phyloP scores from a whole-genome alignment of 179 eudicot species.

The Sideroxylon spinosum region DNA sequence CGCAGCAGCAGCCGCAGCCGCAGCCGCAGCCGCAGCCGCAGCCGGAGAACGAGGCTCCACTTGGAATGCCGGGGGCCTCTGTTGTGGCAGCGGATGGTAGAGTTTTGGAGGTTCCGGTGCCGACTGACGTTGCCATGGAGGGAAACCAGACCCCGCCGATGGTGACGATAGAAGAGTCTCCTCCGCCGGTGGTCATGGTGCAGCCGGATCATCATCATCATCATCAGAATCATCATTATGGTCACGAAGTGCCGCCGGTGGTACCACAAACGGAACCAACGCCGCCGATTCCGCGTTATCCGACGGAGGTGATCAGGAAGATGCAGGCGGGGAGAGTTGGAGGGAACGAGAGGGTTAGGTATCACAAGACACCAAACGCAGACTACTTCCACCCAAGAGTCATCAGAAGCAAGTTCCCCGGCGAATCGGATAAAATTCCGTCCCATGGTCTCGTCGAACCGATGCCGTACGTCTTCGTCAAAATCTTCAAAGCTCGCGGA shows the following conservation, averaged over 20 bases:
- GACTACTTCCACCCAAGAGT: slow-evolving; percentile 63
- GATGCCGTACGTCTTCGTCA: slow-evolving; percentile 65
- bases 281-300: slow-evolving; percentile 20
- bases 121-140: slow-evolving; percentile 39
- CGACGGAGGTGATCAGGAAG: slow-evolving; percentile 49
- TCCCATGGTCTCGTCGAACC: slow-evolving; percentile 79
- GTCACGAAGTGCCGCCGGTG: slow-evolving; percentile 13
- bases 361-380: slow-evolving; percentile 33
- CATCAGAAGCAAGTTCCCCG: slow-evolving; percentile 34
- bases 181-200: slow-evolving; percentile 35
- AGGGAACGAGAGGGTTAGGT: slow-evolving; percentile 35
- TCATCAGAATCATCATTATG: slow-evolving; percentile 24
- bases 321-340: slow-evolving; percentile 34
- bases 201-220: slow-evolving; percentile 31
- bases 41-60: slow-evolving; percentile 9
- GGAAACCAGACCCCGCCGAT: slow-evolving; percentile 33
- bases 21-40: slow-evolving; percentile 23
- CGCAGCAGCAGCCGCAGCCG: slow-evolving; percentile 32
- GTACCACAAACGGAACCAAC: slow-evolving; percentile 25
- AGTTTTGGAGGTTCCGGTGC: slow-evolving; percentile 15
- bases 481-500: slow-evolving; percentile 74
- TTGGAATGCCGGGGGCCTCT: neutral
- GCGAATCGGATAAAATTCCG: slow-evolving; percentile 47
- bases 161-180: slow-evolving; percentile 39
- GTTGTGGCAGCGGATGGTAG: neutral